Evolutionary conservation across 2,329 filamentous ascomycete genomes (phyloP), one percentile per base, ranked within the genome.

Genomic region (Cercospora sp.): DNA sequence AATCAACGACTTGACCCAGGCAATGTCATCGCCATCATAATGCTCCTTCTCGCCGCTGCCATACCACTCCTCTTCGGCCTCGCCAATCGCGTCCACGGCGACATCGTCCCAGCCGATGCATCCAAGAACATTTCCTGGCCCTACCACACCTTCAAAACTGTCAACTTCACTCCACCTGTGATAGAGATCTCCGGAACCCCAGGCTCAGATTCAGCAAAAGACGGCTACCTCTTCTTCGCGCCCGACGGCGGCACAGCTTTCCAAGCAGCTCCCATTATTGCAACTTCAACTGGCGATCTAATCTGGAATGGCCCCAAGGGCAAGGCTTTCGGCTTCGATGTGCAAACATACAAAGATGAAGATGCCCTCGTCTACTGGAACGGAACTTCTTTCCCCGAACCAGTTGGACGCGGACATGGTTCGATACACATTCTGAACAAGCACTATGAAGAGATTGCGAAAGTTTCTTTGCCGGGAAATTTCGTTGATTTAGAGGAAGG

Each of bases 281-380:
- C 67, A 12, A 53, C 67, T 40, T 37, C 63, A 13, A 28, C 65
- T 13, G 71, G 71, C 10, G 66, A 71, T 10, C 59, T 73, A 9
- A 51, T 73, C 49, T 73, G 72, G 72, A 71, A 71, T 32, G 72
- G 72, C 1, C 68, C 65, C 0, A 40, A 57, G 7, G 49, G 59
- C 18, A 57, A 67, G 13, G 66, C 67, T 1, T 72, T 71, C 49
- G 66, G 64, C n/a, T 73, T 73, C n/a, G 70, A 66, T 3, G 68
- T 69, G 0, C 69, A 72, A 28, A 30, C 49, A 21, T 72, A 71
- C 28, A 40, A 51, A 24, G 65, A 65, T n/a, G 68, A 72, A 43
- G 45, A 63, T 8, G 71, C 72, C 3, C 51, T 73, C 10, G 69
- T 67, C 1, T 65, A 60, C 16, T 73, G 72, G 72, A 73, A 71